Base-by-base conservation (phyloP, 2,329 filamentous ascomycete genomes). In the Calcarisporium arbuscula region DNA sequence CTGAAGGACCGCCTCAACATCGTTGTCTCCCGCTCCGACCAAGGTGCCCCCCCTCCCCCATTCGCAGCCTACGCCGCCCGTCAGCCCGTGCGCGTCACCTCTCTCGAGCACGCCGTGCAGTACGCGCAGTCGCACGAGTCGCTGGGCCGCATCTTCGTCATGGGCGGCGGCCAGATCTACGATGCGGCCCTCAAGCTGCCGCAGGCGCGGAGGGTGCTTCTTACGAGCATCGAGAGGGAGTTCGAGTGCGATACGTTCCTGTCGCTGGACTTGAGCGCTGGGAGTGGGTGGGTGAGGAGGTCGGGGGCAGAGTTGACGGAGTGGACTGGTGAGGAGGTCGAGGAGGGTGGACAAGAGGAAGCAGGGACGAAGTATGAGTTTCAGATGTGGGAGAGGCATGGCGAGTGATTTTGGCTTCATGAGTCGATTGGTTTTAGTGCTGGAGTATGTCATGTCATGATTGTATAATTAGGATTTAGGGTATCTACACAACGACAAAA, bases 141-240 rank as follows among this genome's bases (percentile, higher is more conserved):
- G 27, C 48, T 80, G 21, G 73, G 70, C 8, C 73, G 74, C 47
- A 70, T 87, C 4, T 96, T 89, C 58, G 75, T 96, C 28, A 95
- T 98, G 50, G 92, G 92, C 17, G 92, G 92, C 5, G 84, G 79
- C 36, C 82, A 88, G 62, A 81, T 96, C 45, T 98, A 96, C 60
- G 67, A 65, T 25, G 73, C 80, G 16, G 81, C 86, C 11, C 65
- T 96, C 52, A 54, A 62, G 46, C 49, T 77, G 38, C 53, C 59
- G 27, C 69, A 77, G 55, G 68, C 78, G 27, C 70, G 65, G 48
- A 64, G 79, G 26, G 72, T 92, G 35, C 58, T 92, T 41, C 62
- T 90, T 44, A 92, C 85, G 32, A 70, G 74, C 43, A 73, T 94
- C 22, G 52, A 71, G 44, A 64, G 62, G 4, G 82, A 85, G 30